Conservation (phyloP, 768 basidiomycete genomes). For the Tubosaeta brunneosetosa region DNA sequence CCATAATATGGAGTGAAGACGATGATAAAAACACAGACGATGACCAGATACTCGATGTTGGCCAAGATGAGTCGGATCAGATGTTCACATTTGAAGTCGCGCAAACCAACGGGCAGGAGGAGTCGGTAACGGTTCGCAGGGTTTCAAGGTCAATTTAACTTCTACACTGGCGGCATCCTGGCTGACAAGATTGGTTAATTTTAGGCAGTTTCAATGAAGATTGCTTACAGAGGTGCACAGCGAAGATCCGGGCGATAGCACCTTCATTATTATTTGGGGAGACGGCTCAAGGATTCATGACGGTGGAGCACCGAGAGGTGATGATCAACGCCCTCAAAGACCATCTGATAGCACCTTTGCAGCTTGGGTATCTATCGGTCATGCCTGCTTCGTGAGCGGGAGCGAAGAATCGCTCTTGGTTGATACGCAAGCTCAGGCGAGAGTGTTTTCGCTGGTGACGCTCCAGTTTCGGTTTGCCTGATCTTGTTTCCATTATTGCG, state of each 20-base stretch:
- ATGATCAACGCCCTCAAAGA: neutral
- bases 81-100: constrained; percentile 51
- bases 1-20: constrained; percentile 43
- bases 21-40: constrained; percentile 25
- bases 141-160: constrained; percentile 40
- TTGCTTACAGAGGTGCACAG: constrained; percentile 7
- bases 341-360: neutral
- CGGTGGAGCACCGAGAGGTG: constrained; percentile 21
- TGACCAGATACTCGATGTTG: constrained; percentile 26
- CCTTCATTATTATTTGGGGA: constrained; percentile 38
- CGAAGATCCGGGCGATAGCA: constrained; percentile 6
- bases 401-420: constrained; percentile 51
- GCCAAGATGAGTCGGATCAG: constrained; percentile 42
- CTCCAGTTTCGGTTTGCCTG: constrained; percentile 46
- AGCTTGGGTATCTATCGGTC: constrained; percentile 26
- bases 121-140: constrained; percentile 39
- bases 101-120: constrained; percentile 53
- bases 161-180: neutral
- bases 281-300: constrained; percentile 38
- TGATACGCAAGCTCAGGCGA: constrained; percentile 38
- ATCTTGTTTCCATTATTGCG: neutral
- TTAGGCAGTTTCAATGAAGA: constrained; percentile 12
- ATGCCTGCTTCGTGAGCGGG: constrained; percentile 43
- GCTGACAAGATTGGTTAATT: neutral
- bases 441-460: constrained; percentile 52